Evolutionary conservation across 306 rosid species (phyloP).

Genomic region (Crotalaria pallida): DNA sequence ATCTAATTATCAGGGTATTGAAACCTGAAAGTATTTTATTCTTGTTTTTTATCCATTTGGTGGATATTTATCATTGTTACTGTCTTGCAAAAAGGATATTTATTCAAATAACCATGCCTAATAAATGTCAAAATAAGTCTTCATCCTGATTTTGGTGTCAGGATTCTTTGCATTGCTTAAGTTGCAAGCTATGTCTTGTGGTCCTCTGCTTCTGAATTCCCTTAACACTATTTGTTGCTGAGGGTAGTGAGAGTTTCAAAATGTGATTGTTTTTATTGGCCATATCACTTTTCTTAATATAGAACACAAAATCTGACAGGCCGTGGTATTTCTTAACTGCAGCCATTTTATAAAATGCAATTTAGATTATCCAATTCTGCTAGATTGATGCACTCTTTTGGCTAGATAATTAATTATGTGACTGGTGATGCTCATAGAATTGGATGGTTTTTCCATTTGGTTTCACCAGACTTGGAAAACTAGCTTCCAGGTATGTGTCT

Average conservation of each 20-base stretch:
- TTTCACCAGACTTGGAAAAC: conserved; percentile 97
- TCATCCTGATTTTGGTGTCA: conserved; percentile 41
- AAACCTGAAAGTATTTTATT: not conserved
- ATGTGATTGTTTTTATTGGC: conserved; percentile 67
- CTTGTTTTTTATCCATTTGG: no score
- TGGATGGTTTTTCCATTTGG: conserved; percentile 86
- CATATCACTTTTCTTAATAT: conserved; percentile 49
- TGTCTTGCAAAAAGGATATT: not conserved
- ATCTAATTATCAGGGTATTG: not conserved
- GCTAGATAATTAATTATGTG: conserved; percentile 80
- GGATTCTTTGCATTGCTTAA: conserved; percentile 76
- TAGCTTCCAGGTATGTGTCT: conserved; percentile 62
- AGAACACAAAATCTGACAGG: conserved; percentile 68
- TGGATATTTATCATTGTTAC: not conserved
- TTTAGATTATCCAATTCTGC: conserved; percentile 63
- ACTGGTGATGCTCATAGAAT: conserved; percentile 84
- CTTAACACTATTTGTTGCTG: conserved; percentile 65
- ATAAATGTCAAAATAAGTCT: no score
- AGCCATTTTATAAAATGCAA: conserved; percentile 67
- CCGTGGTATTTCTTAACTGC: conserved; percentile 89
- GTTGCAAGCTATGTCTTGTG: conserved; percentile 53
- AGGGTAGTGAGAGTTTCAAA: conserved; percentile 71
- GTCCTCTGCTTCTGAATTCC: conserved; percentile 76
- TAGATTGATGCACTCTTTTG: conserved; percentile 58
- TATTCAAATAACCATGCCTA: not conserved